Conservation (phyloP, 257 asterid species). For the Oldenlandia corymbosa region DNA sequence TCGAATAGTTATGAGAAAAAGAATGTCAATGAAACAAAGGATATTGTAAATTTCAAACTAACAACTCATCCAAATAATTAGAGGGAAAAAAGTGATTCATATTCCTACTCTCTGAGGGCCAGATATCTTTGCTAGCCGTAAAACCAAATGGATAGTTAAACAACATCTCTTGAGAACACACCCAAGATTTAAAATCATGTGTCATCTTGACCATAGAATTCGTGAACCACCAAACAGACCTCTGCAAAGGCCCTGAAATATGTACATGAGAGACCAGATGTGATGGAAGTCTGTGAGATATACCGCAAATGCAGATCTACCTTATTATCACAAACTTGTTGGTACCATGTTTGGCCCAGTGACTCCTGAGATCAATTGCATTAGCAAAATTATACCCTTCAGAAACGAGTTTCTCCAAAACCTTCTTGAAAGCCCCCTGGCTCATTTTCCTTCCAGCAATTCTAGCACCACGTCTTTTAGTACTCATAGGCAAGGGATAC, state of each 20-base stretch:
- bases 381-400: constrained; percentile 70
- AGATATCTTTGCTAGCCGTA: constrained; percentile 31
- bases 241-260: constrained; percentile 52
- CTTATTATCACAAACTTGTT: constrained; percentile 94
- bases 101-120: constrained; percentile 41
- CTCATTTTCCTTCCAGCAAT: constrained; percentile 99
- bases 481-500: constrained; percentile 96
- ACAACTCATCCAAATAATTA: constrained; percentile 11
- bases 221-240: constrained; percentile 31
- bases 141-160: constrained; percentile 32
- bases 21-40: background rate
- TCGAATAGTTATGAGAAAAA: background rate
- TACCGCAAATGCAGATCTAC: constrained; percentile 33
- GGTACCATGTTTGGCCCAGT: constrained; percentile 98
- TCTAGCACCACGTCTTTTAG: constrained; percentile 89
- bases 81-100: constrained; percentile 23
- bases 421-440: constrained; percentile 95
- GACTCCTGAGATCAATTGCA: constrained; percentile 84
- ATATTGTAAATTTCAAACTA: background rate
- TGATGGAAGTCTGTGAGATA: constrained; percentile 17
- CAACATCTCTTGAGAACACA: constrained; percentile 33
- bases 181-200: constrained; percentile 33
- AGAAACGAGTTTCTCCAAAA: constrained; percentile 71
- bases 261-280: constrained; percentile 53
- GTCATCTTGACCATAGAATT: constrained; percentile 23